Base-by-base conservation (phyloP, 176 grass and related monocot species). In the Carex cristatella region DNA sequence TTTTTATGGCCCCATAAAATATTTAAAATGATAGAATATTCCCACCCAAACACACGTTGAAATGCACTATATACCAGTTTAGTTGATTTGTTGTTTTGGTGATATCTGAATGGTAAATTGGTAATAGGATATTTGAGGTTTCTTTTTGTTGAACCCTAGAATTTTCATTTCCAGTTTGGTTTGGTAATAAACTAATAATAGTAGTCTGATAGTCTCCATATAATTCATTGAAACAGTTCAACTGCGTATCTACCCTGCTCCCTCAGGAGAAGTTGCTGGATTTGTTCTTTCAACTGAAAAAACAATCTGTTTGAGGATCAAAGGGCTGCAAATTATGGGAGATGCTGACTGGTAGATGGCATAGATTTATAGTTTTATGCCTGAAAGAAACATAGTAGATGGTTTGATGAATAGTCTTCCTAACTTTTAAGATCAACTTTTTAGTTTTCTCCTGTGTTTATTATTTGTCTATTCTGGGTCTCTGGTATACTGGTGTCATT, bases 141-240 rank as follows among this genome's bases (percentile, higher is more conserved):
- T 49, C 48, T 56, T 56, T 56, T 15, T 56, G 10, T 56, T 1
- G 48, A 49, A 10, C 10, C 7, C 0, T 19, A 18, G 60, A 23
- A 8, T 62, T 9, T 61, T 7, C 32, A 69, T 75, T 49, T 51
- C 15, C 70, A 30, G 46, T 73, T 19, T 13, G 51, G 10, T 75
- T 51, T 74, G 7, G 10, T 18, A 74, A 51, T 23, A 74, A 51
- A 23, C 23, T 23, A 23, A 23, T 74, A 31, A 16, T 27, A 81
- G 12, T 40, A 40, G 38, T 74, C 70, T 74, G 70, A 74, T 53
- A 19, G 4, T 93, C 80, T 3, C 15, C 35, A 5, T 77, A 28
- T 13, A 76, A 84, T 84, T 57, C 2, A 88, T 54, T 92, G 80
- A 35, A 63, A 87, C 90, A 97, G 94, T 97, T 91, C 90, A 90